Conservation (phyloP, 1,284 basidiomycete genomes). For the Microbotryum saponariae region DNA sequence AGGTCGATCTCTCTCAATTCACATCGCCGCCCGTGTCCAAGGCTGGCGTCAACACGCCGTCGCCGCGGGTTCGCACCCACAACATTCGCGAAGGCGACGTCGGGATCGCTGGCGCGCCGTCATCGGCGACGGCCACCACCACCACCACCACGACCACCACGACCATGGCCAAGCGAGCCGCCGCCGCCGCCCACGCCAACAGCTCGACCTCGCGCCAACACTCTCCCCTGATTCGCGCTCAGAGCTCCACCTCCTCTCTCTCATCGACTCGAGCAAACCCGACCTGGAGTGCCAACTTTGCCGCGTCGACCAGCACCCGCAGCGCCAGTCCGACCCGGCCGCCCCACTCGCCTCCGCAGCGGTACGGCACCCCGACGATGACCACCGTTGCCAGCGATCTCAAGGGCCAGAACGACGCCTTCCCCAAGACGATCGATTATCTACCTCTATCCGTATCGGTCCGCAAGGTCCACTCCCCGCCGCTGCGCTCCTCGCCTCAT, state of each 20-base stretch:
- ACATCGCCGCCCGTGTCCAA: not conserved
- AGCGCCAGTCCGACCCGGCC: not conserved
- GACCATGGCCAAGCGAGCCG: not conserved
- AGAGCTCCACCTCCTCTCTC: constrained; percentile 2
- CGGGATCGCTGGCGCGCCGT: not conserved
- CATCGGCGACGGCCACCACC: constrained; percentile 6
- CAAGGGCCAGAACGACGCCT: constrained; percentile 17
- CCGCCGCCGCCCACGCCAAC: not conserved
- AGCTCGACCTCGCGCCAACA: not conserved
- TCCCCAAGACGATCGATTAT: constrained; percentile 14
- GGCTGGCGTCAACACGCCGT: not conserved
- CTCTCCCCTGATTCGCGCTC: constrained; percentile 1
- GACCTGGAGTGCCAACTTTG: constrained; percentile 5
- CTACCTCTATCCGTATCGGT: constrained; percentile 17
- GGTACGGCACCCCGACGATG: not conserved
- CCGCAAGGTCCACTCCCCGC: constrained; percentile 11
- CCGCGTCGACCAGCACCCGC: not conserved
- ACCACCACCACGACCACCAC: constrained; percentile 10
- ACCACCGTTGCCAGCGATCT: not conserved
- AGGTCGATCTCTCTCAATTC: constrained; percentile 7
- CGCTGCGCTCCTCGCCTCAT: constrained; percentile 2
- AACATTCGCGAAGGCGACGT: not conserved
- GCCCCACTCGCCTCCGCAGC: not conserved
- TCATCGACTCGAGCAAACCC: constrained; percentile 4
- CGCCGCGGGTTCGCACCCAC: not conserved